Evolutionary conservation across 129 eudicot species (phyloP).

Genomic region (Artemisia annua): DNA sequence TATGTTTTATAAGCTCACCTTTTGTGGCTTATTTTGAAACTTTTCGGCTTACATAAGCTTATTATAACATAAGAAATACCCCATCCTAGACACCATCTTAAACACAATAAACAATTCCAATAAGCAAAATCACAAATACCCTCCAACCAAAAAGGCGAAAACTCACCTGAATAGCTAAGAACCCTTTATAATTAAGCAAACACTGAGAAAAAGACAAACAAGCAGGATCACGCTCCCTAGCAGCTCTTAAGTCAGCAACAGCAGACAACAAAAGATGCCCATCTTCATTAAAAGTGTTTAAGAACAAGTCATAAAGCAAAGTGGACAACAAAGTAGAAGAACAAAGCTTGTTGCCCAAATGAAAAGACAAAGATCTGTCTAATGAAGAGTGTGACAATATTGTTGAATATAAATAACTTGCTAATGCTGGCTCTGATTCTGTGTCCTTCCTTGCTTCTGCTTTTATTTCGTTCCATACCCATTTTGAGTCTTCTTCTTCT

Average conservation of each 20-base stretch:
- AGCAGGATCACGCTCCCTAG: slow-evolving; percentile 83
- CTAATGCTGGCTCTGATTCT: slow-evolving; percentile 88
- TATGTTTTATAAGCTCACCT: no score
- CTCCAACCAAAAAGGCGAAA: no score
- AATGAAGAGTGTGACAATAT: slow-evolving; percentile 77
- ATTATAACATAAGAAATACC: no score
- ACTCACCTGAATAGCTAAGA: slow-evolving; percentile 44
- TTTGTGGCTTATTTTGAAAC: no score
- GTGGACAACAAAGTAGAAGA: slow-evolving; percentile 77
- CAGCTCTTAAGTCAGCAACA: slow-evolving; percentile 79
- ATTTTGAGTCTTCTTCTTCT: slow-evolving; percentile 49
- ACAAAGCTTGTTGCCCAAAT: slow-evolving; percentile 86
- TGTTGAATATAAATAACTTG: slow-evolving; percentile 73
- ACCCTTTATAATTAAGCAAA: slow-evolving; percentile 83
- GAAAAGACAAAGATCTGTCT: slow-evolving; percentile 69
- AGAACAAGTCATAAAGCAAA: slow-evolving; percentile 80
- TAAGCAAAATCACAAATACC: no score
- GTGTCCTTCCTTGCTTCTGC: slow-evolving; percentile 79
- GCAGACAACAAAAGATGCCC: slow-evolving; percentile 58
- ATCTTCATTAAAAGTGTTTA: slow-evolving; percentile 57
- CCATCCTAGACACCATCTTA: no score
- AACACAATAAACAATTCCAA: no score
- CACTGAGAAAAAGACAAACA: slow-evolving; percentile 82
- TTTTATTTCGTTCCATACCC: slow-evolving; percentile 73
- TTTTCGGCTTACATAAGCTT: no score